Base-by-base conservation (phyloP, 805 yeast genomes). In the Metschnikowia lunata region DNA sequence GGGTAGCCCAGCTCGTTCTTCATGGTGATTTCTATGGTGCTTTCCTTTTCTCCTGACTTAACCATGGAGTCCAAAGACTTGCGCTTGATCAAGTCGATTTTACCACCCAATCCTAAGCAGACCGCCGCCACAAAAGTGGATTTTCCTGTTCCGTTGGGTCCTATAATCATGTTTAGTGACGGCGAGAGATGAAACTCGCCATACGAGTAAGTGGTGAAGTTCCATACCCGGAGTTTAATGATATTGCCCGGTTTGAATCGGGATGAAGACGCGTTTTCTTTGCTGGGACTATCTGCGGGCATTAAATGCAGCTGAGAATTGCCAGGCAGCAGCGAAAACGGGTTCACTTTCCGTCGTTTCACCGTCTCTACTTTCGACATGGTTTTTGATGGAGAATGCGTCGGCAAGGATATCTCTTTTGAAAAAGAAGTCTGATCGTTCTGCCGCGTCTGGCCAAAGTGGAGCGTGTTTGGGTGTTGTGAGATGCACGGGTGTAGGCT, bases 121-220 rank as follows among this genome's bases (percentile, higher is more conserved):
- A 91, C 79, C 0, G 97, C 98, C 48, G 97, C 87, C 4, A 93
- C 90, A 56, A 93, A 79, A 0, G 98, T 88, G 32, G 93, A 83
- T 58, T 93, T 93, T 7, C 99, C 99, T 0, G 96, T 79, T 30
- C 99, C 99, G 61, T 93, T 93, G 10, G 97, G 97, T 0, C 97
- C 99, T 42, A 93, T 84, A 46, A 93, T 85, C 83, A 93, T 80
- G 59, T 93, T 93, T 59, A 93, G 71, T 1, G 83, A 72, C 0
- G 97, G 97, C 0, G 91, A 85, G 45, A 91, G 74, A 33, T 74
- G 72, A 62, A 88, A 88, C 61, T 83, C 89, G 0, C 86, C 80
- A 37, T 75, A 64, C 1, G 79, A 57, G 60, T 84, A 85, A 0
- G 90, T 84, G 59, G 87, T 81, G 67, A 84, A 84, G 59, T 84